A percentile compares a stretch with the other conserved stretches of the same genome.
These are phyloP conservation scores for Alternaria gansuensis DNA, from an alignment of 2,329 filamentous ascomycete genomes.

Conservation along the genomic window DNA sequence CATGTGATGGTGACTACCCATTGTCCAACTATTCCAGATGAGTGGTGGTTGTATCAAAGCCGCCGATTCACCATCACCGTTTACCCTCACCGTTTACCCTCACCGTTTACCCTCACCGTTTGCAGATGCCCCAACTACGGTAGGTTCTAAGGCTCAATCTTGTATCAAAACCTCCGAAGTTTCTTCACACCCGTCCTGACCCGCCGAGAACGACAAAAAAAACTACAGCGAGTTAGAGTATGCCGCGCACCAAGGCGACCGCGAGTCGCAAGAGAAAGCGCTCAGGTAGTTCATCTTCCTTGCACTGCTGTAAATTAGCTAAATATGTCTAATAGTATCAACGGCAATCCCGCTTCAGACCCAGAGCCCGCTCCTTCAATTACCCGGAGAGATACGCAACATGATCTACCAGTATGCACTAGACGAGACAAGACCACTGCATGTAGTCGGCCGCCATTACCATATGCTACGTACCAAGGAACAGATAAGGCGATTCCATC, in stretches of 20 bases:
- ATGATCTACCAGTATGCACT: background rate
- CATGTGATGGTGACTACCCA: too few relatives aligned
- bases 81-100: background rate
- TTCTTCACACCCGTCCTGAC: background rate
- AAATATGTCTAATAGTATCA: background rate
- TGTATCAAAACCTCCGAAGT: background rate
- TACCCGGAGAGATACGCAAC: constrained; percentile 3
- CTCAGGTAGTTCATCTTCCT: background rate
- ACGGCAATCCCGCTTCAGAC: background rate
- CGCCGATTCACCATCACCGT: background rate
- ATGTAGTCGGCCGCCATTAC: background rate
- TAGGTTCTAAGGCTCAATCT: background rate
- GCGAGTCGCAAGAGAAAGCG: background rate
- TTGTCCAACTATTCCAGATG: too few relatives aligned
- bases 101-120: background rate
- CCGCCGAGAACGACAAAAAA: background rate
- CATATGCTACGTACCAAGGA: too few relatives aligned
- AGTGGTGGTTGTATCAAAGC: too few relatives aligned
- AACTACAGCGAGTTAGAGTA: background rate
- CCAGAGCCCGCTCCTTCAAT: background rate
- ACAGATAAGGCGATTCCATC: background rate
- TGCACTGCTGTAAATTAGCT: rapidly evolving
- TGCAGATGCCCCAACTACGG: background rate
- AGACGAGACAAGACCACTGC: background rate
- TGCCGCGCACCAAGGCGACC: background rate